Evolutionary conservation across 2,329 filamentous ascomycete genomes (phyloP).

Genomic region (Talaromyces sp.): DNA sequence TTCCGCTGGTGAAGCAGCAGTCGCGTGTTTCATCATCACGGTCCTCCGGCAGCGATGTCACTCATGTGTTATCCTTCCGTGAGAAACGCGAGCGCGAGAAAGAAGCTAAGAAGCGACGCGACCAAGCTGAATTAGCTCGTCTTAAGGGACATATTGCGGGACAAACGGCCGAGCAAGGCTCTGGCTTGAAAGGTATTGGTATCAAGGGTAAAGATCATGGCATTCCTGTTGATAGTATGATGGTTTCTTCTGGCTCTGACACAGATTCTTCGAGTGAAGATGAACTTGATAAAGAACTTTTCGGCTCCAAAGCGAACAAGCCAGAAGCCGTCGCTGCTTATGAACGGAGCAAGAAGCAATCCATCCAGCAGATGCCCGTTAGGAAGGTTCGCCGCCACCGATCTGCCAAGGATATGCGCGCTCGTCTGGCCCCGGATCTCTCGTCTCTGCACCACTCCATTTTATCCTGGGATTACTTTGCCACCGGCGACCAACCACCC

Average conservation of each 20-base stretch:
- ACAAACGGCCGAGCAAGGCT: slow-evolving; percentile 73
- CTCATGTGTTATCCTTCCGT: slow-evolving; percentile 61
- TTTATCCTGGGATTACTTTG: slow-evolving; percentile 93
- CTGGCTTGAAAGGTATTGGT: slow-evolving; percentile 72
- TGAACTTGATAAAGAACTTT: slow-evolving; percentile 71
- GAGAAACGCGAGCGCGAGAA: slow-evolving; percentile 74
- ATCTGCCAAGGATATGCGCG: slow-evolving; percentile 90
- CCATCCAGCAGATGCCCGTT: slow-evolving; percentile 68
- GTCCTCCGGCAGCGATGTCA: slow-evolving; percentile 34
- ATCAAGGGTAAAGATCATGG: slow-evolving; percentile 78
- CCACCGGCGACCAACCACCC: slow-evolving; percentile 82
- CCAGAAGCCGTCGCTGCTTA: slow-evolving; percentile 49
- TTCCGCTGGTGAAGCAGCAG: too few relatives aligned
- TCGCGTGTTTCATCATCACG: slow-evolving; percentile 29
- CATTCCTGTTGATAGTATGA: slow-evolving; percentile 75
- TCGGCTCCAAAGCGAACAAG: slow-evolving; percentile 49
- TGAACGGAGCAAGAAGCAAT: slow-evolving; percentile 49
- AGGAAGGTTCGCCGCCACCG: slow-evolving; percentile 81
- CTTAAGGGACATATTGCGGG: slow-evolving; percentile 60
- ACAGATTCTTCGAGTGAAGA: slow-evolving; percentile 76
- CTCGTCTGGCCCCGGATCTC: slow-evolving; percentile 86
- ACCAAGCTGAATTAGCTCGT: slow-evolving; percentile 70
- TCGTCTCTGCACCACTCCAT: slow-evolving; percentile 82
- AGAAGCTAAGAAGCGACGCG: slow-evolving; percentile 72
- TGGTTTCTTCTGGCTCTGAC: slow-evolving; percentile 72